Evolutionary conservation across 2,329 filamentous ascomycete genomes (phyloP), one percentile per base, ranked within the genome.

Genomic region (Penicillium sp.): DNA sequence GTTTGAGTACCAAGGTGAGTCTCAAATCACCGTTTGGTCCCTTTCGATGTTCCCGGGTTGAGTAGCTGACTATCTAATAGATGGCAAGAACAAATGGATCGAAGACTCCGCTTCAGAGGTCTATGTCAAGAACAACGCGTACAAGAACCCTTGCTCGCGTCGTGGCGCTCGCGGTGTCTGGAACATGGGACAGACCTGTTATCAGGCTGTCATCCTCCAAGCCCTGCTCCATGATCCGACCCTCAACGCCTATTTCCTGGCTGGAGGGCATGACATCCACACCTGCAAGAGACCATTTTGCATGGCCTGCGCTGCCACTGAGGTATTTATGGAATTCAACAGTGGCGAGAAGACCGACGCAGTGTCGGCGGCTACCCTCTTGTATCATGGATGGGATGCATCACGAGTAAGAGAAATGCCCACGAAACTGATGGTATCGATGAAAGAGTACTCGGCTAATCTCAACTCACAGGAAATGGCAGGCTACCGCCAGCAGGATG

Each of bases 131-230:
- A 84, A 84, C 63, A 96, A 97, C 73, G 93, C 93, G 13, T 89
- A 86, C 30, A 86, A 88, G 60, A 89, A 91, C 7, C 91, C 92
- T 13, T 97, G 94, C 74, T 88, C 91, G 60, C 93, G 92, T 19
- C 93, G 90, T 68, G 94, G 95, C 10, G 86, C 97, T 42, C 88
- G 95, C 38, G 94, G 94, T 35, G 90, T 99, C 63, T 97, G 96
- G 79, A 99, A 98, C 73, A 94, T 97, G 76, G 95, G 94, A n/a
- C 93, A 96, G 61, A 98, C 95, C 12, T 99, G 94, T 81, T 99
- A 97, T 79, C 94, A 98, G 85, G 96, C 95, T 70, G 94, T 97
- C 33, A 93, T 98, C 53, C 84, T 99, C 17, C 95, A 98, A 77
- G 93, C 91, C 60, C 88, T 99, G 70, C 86, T 98, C 58, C 94